phyloP scores from a whole-genome alignment of 805 yeast genomes.

The Candida adriatica region DNA sequence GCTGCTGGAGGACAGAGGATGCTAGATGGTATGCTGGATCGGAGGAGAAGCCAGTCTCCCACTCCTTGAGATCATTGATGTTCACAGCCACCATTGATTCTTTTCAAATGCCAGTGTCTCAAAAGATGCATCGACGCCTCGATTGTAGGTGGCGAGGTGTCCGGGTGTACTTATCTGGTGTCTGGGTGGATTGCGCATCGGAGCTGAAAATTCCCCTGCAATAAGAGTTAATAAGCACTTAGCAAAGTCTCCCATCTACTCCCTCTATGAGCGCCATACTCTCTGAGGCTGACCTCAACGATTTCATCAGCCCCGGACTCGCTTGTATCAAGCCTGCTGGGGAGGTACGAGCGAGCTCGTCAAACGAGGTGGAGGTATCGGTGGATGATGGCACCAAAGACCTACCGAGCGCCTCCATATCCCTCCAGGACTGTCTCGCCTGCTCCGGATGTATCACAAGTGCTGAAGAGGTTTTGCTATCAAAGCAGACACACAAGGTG shows the following conservation, averaged over 20 bases:
- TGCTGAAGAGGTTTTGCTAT: constrained; percentile 90
- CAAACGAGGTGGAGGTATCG: constrained; percentile 49
- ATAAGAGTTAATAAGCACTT: constrained; percentile 9
- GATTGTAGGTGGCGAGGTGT: constrained; percentile 3
- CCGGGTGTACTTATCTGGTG: constrained; percentile 1
- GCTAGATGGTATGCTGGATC: constrained; percentile 29
- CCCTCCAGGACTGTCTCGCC: constrained; percentile 88
- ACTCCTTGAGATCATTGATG: constrained; percentile 11
- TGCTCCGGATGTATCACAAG: constrained; percentile 97
- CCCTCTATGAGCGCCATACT: constrained; percentile 88
- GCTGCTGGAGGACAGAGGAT: constrained; percentile 28
- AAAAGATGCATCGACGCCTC: no score
- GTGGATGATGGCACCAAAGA: constrained; percentile 40
- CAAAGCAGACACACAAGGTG: constrained; percentile 84
- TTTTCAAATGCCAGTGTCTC: no score
- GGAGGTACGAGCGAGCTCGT: constrained; percentile 26
- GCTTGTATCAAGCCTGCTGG: constrained; percentile 90
- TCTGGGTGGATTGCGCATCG: no score
- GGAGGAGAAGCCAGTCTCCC: constrained; percentile 21
- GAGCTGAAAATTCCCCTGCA: constrained; percentile 4
- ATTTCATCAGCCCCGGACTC: constrained; percentile 88
- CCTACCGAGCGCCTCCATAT: constrained; percentile 77
- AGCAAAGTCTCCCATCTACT: no score
- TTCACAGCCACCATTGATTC: constrained; percentile 7
- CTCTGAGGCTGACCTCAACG: constrained; percentile 87